phyloP scores from a whole-genome alignment of 208 protist species.

The Trichomonas gallinae region DNA sequence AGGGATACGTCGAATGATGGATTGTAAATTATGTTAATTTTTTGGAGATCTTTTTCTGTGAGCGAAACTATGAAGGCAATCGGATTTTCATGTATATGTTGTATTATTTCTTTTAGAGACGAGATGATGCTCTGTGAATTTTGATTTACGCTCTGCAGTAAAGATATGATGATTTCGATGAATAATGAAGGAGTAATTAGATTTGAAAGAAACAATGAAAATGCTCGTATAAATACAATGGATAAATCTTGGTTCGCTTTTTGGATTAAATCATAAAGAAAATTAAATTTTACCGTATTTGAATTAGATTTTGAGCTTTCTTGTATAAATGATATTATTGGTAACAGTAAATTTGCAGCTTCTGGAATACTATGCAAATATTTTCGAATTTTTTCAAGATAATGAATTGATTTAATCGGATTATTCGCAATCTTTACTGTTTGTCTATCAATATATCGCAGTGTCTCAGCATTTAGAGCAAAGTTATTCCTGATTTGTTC shows the following conservation, averaged over 20 bases:
- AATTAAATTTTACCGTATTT: neutral
- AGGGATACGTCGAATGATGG: neutral
- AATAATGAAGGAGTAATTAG: neutral
- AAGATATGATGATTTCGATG: neutral
- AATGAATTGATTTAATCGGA: neutral
- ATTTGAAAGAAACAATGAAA: neutral
- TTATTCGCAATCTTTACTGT: neutral
- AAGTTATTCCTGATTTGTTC: neutral
- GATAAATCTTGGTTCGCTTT: neutral
- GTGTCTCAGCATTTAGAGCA: neutral
- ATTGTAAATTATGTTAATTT: neutral
- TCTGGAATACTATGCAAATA: neutral
- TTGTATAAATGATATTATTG: neutral
- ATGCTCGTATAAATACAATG: neutral
- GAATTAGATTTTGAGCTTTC: neutral
- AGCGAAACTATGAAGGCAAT: neutral
- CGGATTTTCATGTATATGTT: neutral
- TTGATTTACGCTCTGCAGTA: neutral
- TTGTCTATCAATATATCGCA: neutral
- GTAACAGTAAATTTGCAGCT: neutral
- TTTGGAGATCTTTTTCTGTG: neutral
- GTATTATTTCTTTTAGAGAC: neutral
- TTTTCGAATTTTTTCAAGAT: neutral
- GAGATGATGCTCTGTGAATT: neutral
- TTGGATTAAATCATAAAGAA: neutral